phyloP scores from a whole-genome alignment of 2,329 filamentous ascomycete species.

The Gaeumannomyces tritici region DNA sequence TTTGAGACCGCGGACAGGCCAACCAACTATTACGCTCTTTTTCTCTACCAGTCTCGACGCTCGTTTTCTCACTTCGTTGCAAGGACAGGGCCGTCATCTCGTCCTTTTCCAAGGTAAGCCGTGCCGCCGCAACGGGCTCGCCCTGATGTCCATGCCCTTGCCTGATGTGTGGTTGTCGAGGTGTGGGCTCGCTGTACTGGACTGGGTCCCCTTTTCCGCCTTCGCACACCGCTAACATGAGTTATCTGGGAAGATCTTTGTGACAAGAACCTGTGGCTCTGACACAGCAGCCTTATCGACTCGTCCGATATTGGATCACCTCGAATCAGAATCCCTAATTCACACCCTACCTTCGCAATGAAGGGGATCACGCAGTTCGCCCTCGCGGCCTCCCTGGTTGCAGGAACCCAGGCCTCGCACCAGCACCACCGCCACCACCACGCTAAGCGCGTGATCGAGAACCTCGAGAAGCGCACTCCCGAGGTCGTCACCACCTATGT shows the following conservation, averaged over 20 bases:
- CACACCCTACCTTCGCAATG: constrained; percentile 25
- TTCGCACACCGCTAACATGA: neutral
- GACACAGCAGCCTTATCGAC: neutral
- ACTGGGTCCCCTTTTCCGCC: neutral
- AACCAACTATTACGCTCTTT: neutral
- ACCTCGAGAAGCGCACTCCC: constrained; percentile 38
- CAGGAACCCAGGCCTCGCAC: constrained; percentile 43
- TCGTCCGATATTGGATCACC: constrained; percentile 10
- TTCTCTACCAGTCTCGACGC: neutral
- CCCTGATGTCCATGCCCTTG: too few relatives aligned
- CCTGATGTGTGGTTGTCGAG: neutral
- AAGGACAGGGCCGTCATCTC: neutral
- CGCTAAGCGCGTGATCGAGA: constrained; percentile 43
- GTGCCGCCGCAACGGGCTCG: too few relatives aligned
- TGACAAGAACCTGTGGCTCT: neutral
- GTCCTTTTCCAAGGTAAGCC: neutral
- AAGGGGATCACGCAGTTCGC: constrained; percentile 39
- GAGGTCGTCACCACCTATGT: constrained; percentile 38
- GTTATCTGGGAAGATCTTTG: neutral
- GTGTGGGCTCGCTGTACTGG: neutral
- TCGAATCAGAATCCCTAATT: constrained; percentile 6
- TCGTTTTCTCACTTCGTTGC: neutral
- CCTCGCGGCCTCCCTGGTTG: constrained; percentile 42
- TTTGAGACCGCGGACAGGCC: neutral
- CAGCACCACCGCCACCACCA: constrained; percentile 51